Evolutionary conservation across 495 filamentous ascomycete genomes (phyloP).

Genomic region (Penicillium ochrochloron): DNA sequence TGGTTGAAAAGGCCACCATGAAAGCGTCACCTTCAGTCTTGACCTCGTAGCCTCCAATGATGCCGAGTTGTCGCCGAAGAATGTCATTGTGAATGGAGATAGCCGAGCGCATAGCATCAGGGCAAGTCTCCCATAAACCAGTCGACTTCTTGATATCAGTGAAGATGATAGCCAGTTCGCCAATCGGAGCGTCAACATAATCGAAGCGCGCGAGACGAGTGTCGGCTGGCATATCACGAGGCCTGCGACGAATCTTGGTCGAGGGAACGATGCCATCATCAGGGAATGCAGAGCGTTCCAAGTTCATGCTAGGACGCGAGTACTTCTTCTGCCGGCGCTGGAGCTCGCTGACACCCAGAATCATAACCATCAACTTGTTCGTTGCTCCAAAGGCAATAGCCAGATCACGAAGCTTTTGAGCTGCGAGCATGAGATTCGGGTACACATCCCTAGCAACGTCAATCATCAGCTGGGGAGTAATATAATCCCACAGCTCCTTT

Average conservation of each 20-base stretch:
- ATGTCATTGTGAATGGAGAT: conserved; percentile 96
- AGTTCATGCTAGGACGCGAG: conserved; percentile 77
- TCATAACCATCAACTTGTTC: conserved; percentile 98
- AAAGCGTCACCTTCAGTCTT: conserved; percentile 99
- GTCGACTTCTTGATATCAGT: conserved; percentile 99
- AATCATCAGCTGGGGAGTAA: conserved; percentile 85
- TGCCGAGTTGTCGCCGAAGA: conserved; percentile 88
- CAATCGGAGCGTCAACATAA: conserved; percentile 87
- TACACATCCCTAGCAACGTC: conserved; percentile 86
- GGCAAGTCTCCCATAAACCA: conserved; percentile 93
- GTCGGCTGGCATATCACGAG: conserved; percentile 72
- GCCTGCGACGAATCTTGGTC: conserved; percentile 65
- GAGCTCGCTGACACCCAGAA: conserved; percentile 87
- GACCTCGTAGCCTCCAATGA: conserved; percentile 96
- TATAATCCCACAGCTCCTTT: conserved; percentile 91
- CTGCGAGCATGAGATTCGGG: conserved; percentile 90
- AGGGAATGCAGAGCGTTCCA: conserved; percentile 69
- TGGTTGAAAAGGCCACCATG: conserved; percentile 97
- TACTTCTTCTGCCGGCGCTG: conserved; percentile 78
- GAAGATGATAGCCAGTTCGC: conserved; percentile 91
- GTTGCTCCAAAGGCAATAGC: conserved; percentile 93
- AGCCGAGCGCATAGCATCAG: conserved; percentile 90
- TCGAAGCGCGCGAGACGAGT: conserved; percentile 84
- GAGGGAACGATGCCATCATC: conserved; percentile 71
- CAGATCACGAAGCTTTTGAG: conserved; percentile 91